A percentile compares a stretch with the other conserved stretches of the same genome.
phyloP scores from a whole-genome alignment of 306 rosid species.

The Acmispon strigosus region DNA sequence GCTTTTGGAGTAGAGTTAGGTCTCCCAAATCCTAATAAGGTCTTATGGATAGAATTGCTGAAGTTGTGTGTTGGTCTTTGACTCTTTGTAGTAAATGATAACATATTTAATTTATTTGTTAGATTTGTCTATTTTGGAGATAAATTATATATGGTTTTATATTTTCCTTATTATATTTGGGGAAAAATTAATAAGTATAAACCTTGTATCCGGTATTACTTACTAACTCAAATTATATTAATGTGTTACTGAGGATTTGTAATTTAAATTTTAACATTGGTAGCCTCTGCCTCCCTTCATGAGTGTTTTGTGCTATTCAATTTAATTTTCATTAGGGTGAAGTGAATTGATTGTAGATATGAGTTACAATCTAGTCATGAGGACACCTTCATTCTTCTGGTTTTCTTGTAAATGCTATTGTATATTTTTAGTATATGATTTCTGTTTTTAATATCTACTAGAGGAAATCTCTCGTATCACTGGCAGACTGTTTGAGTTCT shows the following conservation, averaged over 20 bases:
- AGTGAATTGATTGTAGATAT: not conserved
- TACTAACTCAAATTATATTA: not conserved
- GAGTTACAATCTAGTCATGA: not conserved
- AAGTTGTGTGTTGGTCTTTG: not conserved
- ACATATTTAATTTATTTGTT: not conserved
- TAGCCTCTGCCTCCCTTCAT: not conserved
- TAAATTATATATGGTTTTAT: not conserved
- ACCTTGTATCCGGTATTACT: not conserved
- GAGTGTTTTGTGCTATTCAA: not conserved
- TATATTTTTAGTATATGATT: not conserved
- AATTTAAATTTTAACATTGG: not conserved
- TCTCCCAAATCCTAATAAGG: too few species aligned
- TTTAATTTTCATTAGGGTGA: not conserved
- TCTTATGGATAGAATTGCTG: not conserved
- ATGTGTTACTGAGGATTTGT: not conserved
- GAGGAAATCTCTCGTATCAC: not conserved
- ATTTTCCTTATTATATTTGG: not conserved
- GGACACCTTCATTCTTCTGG: not conserved
- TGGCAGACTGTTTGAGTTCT: not conserved
- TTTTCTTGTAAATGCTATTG: not conserved
- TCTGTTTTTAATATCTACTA: not conserved
- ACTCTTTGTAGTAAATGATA: not conserved
- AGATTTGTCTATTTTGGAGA: not conserved
- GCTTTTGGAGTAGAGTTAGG: too few species aligned
- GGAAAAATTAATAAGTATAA: constrained; percentile 1